Conservation (phyloP, 768 basidiomycete genomes). For the Mrakia blollopis region DNA sequence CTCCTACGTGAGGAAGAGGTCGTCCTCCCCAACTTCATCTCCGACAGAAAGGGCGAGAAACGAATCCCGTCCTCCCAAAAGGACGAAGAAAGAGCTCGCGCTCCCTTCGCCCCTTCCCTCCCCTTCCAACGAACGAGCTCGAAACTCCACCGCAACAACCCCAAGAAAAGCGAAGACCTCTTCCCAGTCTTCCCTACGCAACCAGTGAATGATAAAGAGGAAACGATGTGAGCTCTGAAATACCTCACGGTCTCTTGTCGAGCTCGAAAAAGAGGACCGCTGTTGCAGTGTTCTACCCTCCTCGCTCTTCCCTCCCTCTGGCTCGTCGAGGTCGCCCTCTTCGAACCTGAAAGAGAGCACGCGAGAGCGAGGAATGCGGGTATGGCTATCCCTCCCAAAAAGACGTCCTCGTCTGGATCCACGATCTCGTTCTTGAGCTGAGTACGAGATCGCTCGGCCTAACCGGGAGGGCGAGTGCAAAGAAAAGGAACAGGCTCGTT, state of each 20-base stretch:
- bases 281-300: slow-evolving; percentile 25
- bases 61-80: neutral
- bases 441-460: slow-evolving; percentile 31
- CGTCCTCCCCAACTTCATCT: neutral
- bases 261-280: slow-evolving; percentile 4
- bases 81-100: neutral
- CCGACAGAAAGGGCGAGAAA: neutral
- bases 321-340: slow-evolving; percentile 9
- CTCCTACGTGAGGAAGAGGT: neutral
- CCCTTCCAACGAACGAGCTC: neutral
- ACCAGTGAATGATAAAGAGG: neutral
- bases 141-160: neutral
- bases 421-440: slow-evolving; percentile 24
- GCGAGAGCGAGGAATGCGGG: neutral
- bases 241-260: slow-evolving; percentile 29
- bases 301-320: neutral
- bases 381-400: slow-evolving; percentile 30
- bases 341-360: neutral
- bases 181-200: no score
- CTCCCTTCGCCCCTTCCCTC: neutral
- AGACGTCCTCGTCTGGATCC: slow-evolving; percentile 34
- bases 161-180: neutral
- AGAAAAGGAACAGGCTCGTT: neutral
- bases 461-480: slow-evolving; percentile 26
- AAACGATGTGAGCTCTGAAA: slow-evolving; percentile 27